A percentile compares a stretch with the other conserved stretches of the same genome.
Evolutionary conservation across 2,329 filamentous ascomycete genomes (phyloP).

Genomic region (Fusarium ambrosium): DNA sequence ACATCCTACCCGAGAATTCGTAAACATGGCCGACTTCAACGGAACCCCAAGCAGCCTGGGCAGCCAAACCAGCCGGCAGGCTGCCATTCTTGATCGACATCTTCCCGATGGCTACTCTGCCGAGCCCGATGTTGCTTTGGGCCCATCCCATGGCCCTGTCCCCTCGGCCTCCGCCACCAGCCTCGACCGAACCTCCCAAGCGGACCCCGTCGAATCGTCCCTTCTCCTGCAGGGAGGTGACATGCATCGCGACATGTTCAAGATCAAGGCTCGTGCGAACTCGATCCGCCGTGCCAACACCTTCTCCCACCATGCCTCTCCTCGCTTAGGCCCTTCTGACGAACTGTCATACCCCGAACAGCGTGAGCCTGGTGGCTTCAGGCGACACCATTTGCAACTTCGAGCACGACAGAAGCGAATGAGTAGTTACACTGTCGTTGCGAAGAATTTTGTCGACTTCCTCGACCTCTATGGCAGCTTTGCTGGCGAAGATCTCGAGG

Average conservation of each 20-base stretch:
- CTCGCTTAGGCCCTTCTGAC: slow-evolving; percentile 47
- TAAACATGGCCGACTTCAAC: slow-evolving; percentile 48
- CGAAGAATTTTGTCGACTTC: slow-evolving; percentile 80
- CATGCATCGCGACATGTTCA: slow-evolving; percentile 83
- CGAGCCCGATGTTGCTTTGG: slow-evolving; percentile 53
- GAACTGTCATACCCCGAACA: slow-evolving; percentile 55
- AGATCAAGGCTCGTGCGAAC: slow-evolving; percentile 71
- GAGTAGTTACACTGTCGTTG: slow-evolving; percentile 65
- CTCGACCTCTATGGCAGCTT: slow-evolving; percentile 82
- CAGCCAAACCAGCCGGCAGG: slow-evolving; percentile 50
- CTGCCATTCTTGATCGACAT: slow-evolving; percentile 55
- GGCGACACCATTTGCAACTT: slow-evolving; percentile 58
- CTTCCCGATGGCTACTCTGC: slow-evolving; percentile 58
- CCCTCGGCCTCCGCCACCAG: slow-evolving; percentile 35
- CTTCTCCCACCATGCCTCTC: slow-evolving; percentile 69
- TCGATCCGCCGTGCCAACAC: slow-evolving; percentile 72
- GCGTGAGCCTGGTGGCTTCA: slow-evolving; percentile 62
- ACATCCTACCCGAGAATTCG: slow-evolving; percentile 10
- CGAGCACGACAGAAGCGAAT: slow-evolving; percentile 56
- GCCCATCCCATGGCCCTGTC: slow-evolving; percentile 26
- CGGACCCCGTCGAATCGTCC: slow-evolving; percentile 70
- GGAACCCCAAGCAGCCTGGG: slow-evolving; percentile 45
- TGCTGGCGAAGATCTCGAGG: slow-evolving; percentile 77
- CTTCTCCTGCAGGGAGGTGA: slow-evolving; percentile 81
- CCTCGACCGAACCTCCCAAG: slow-evolving; percentile 36